A percentile compares a stretch with the other conserved stretches of the same genome.
phyloP scores from a whole-genome alignment of 805 yeast genomes.

The Huiozyma sinensis region DNA sequence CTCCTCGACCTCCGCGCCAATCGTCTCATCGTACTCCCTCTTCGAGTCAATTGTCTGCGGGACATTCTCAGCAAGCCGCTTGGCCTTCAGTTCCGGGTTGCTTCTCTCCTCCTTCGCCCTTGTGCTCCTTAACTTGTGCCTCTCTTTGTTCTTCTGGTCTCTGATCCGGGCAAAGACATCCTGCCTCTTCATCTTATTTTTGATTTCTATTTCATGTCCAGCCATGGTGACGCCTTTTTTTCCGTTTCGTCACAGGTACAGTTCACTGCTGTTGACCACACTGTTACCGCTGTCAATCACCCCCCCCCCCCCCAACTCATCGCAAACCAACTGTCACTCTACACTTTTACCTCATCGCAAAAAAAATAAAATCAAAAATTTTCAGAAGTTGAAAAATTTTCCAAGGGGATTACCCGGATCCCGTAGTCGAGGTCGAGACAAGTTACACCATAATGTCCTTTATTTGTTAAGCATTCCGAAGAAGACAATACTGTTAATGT shows the following conservation, averaged over 20 bases:
- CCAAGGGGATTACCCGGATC: too few relatives aligned
- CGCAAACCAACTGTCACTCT: neutral
- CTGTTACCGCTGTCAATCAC: neutral
- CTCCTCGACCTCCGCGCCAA: constrained; percentile 30
- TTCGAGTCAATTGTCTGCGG: constrained; percentile 77
- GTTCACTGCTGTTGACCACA: neutral
- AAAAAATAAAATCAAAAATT: neutral
- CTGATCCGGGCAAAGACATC: constrained; percentile 63
- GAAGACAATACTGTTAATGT: too few relatives aligned
- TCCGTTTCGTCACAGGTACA: neutral
- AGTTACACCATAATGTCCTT: too few relatives aligned
- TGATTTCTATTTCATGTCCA: constrained; percentile 38
- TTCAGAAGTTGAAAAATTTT: too few relatives aligned
- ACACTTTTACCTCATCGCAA: neutral
- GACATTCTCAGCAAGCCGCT: constrained; percentile 66
- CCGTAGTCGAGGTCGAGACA: too few relatives aligned
- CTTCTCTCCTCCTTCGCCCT: constrained; percentile 81
- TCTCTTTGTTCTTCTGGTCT: constrained; percentile 62
- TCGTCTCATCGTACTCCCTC: constrained; percentile 81
- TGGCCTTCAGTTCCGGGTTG: constrained; percentile 72
- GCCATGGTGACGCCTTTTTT: constrained; percentile 21
- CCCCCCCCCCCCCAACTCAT: neutral
- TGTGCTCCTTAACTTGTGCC: constrained; percentile 66
- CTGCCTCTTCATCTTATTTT: constrained; percentile 73
- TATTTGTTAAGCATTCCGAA: too few relatives aligned